Evolutionary conservation across 2,329 filamentous ascomycete species (phyloP).

Genomic region (Talaromyces funiculosus): DNA sequence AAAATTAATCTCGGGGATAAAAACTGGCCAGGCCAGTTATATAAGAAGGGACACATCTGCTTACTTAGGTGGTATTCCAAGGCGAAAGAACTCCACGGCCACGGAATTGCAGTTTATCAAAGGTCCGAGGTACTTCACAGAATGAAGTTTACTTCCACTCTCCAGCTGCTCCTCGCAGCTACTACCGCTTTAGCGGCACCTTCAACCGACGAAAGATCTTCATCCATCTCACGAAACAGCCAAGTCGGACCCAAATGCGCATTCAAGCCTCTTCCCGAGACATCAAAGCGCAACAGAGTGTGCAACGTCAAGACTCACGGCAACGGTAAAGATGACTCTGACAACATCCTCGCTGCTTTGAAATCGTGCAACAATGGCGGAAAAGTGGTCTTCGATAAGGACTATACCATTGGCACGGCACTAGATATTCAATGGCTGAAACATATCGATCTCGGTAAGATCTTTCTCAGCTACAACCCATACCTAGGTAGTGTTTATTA

Average conservation of each 20-base stretch:
- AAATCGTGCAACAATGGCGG: conserved; percentile 59
- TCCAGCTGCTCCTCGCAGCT: conserved; percentile 4
- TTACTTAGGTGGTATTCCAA: no score
- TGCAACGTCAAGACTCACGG: conserved; percentile 27
- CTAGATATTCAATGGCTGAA: conserved; percentile 61
- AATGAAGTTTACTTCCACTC: conserved; percentile 1
- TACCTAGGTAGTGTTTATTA: background rate
- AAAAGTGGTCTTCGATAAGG: conserved; percentile 53
- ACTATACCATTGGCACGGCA: conserved; percentile 60
- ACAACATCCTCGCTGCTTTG: conserved; percentile 50
- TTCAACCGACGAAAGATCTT: background rate
- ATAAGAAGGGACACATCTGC: background rate
- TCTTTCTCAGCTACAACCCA: background rate
- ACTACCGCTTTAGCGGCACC: conserved; percentile 3
- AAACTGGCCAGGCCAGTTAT: background rate
- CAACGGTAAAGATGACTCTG: conserved; percentile 43
- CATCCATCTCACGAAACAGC: conserved; percentile 18
- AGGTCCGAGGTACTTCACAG: background rate
- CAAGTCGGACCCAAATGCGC: conserved; percentile 25
- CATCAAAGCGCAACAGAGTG: conserved; percentile 21
- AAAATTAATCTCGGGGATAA: no score
- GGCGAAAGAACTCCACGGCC: background rate
- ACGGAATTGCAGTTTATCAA: background rate
- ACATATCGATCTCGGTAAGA: conserved; percentile 55
- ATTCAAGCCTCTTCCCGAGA: conserved; percentile 27